Base-by-base conservation (phyloP, 306 rosid genomes). In the Rosa persica region DNA sequence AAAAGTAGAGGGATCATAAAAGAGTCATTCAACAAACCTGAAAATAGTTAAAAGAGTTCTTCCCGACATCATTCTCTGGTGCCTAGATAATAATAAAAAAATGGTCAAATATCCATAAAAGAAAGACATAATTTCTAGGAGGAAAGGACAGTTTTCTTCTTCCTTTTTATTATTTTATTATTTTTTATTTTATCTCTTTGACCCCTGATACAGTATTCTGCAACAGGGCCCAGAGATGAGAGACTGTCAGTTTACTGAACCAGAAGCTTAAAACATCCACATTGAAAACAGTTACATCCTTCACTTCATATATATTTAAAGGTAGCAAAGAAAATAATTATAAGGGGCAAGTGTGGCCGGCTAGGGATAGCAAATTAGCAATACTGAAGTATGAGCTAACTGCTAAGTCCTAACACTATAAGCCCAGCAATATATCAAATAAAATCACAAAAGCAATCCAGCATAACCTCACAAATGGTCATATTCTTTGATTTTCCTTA, bases 41-140 rank as follows among this genome's bases (percentile, higher is more conserved):
- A 77, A 87, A 88, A 81, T 93, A 95, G 69, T 95, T 95, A 75
- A 75, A 95, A 47, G 99, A 95, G 85, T 78, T 95, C 93, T 91
- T 95, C 76, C 99, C 99, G 48, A 95, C 88, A 81, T 95, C 99
- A 80, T 95, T 95, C 54, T 93, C 99, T 20, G 98, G 92, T 34
- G 94, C 90, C 98, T 92, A 77, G 40, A 48, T 78, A 42, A 70
- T 71, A 86, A 44, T 85, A 44, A 54, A 55, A 83, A 38, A 48
- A 17, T 20, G 30, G 84, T 89, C 82, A 87, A 67, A 74, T 54
- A 75, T 83, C 20, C 39, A 22, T 1, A 71, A 57, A 80, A 6
- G 22, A 82, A 49, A 22, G 25, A 36, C 9, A n/a, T 4, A 36
- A 25, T 16, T 19, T 67, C 23, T 11, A 36, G 43, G 30, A 16